phyloP scores from a whole-genome alignment of 768 basidiomycete genomes.

The Lentinula lateritia region DNA sequence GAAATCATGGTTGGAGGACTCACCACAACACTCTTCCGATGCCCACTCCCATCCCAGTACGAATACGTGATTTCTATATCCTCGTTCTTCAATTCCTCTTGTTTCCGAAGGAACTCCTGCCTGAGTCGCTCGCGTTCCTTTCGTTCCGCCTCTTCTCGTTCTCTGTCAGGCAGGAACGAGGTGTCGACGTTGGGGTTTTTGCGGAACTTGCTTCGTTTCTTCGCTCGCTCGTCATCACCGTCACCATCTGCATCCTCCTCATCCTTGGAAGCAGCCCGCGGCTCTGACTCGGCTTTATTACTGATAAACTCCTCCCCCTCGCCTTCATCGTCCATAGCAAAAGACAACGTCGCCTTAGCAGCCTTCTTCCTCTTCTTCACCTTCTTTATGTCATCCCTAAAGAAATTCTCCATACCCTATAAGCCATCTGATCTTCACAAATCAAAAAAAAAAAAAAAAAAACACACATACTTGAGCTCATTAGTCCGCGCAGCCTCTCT shows the following conservation, averaged over 20 bases:
- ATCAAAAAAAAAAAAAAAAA: too few species aligned
- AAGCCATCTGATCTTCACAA: slow-evolving; percentile 43
- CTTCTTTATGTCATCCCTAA: slow-evolving; percentile 84
- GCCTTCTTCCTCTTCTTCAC: slow-evolving; percentile 91
- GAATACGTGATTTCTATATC: slow-evolving; percentile 94
- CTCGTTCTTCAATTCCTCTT: slow-evolving; percentile 55
- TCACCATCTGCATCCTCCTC: slow-evolving; percentile 34
- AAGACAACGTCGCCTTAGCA: slow-evolving; percentile 85
- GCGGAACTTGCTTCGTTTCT: slow-evolving; percentile 75
- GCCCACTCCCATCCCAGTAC: slow-evolving; percentile 98
- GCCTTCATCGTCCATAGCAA: slow-evolving; percentile 83
- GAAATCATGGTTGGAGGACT: too few species aligned
- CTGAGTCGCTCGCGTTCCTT: slow-evolving; percentile 83
- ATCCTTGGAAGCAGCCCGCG: slow-evolving; percentile 27
- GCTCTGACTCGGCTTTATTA: slow-evolving; percentile 16
- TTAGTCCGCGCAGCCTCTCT: slow-evolving; percentile 81
- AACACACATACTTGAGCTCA: slow-evolving; percentile 80
- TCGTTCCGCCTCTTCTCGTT: slow-evolving; percentile 90
- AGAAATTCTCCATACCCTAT: slow-evolving; percentile 75
- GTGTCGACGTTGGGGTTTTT: slow-evolving; percentile 98
- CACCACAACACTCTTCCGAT: slow-evolving; percentile 86
- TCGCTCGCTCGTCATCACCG: slow-evolving; percentile 32
- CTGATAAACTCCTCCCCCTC: slow-evolving; percentile 32
- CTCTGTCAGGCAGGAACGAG: slow-evolving; percentile 96
- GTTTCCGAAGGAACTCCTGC: slow-evolving; percentile 81